Conservation (phyloP, 2,329 filamentous ascomycete species). For the Aspergillus sp. region DNA sequence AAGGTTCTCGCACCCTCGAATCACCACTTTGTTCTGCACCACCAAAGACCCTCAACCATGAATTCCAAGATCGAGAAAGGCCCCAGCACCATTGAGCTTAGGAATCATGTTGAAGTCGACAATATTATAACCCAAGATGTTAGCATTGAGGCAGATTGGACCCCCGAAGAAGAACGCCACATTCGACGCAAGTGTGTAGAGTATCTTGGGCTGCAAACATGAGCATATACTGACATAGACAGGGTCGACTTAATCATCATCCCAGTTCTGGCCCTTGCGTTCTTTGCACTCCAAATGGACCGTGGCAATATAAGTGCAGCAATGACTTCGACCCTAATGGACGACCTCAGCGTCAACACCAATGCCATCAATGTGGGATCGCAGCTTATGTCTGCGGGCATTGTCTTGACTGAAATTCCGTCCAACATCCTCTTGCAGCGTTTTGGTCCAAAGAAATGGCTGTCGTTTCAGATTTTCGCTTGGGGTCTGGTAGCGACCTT, state of each 20-base stretch:
- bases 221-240: constrained; percentile 26
- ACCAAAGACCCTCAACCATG: too few relatives aligned
- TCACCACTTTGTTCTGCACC: too few relatives aligned
- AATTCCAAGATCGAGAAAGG: too few relatives aligned
- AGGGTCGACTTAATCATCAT: constrained; percentile 49
- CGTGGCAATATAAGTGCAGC: constrained; percentile 55
- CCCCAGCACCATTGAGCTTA: too few relatives aligned
- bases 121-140: not conserved
- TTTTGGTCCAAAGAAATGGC: not conserved
- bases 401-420: constrained; percentile 53
- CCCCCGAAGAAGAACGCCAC: not conserved
- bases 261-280: constrained; percentile 50
- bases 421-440: constrained; percentile 45
- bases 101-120: too few relatives aligned
- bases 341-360: constrained; percentile 45
- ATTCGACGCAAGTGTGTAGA: not conserved
- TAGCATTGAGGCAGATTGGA: not conserved
- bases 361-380: constrained; percentile 55
- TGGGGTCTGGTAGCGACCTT: not conserved
- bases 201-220: not conserved
- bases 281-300: constrained; percentile 55
- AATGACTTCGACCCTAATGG: constrained; percentile 50
- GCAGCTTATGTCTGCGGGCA: constrained; percentile 54
- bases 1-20: too few relatives aligned
- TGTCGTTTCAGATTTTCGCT: not conserved